Conservation (phyloP, 148 eudicot genomes). For the Camellia japonica region DNA sequence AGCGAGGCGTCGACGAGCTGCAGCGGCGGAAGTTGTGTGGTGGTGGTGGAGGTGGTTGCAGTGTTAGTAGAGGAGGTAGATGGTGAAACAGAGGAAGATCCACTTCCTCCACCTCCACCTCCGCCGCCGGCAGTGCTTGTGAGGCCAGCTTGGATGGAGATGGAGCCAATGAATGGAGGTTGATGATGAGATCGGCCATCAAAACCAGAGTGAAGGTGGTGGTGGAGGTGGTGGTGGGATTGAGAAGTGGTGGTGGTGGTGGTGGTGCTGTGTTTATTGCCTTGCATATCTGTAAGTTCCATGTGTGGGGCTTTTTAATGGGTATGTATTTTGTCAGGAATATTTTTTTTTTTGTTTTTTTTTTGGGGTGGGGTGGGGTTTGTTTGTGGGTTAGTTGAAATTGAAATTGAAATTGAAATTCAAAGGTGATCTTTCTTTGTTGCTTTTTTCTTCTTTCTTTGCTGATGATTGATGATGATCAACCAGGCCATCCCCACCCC, state of each 20-base stretch:
- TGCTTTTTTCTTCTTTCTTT: neutral
- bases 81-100: conserved; percentile 15
- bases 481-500: neutral
- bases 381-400: neutral
- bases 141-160: conserved; percentile 21
- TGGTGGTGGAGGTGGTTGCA: neutral
- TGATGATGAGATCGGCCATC: conserved; percentile 17
- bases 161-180: conserved; percentile 26
- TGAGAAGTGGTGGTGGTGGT: conserved; percentile 2
- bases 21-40: conserved; percentile 15
- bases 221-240: conserved; percentile 24
- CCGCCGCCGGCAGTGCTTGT: neutral
- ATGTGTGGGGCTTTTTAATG: conserved; percentile 19
- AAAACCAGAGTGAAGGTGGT: neutral
- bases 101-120: neutral
- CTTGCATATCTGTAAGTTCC: conserved; percentile 34
- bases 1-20: conserved; percentile 41
- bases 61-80: conserved; percentile 7
- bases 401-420: neutral
- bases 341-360: neutral
- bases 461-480: conserved; percentile 9
- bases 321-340: conserved; percentile 5
- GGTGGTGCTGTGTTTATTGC: conserved; percentile 20
- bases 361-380: too few relatives aligned
- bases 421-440: conserved; percentile 27